Evolutionary conservation across 2,329 filamentous ascomycete genomes (phyloP).

Genomic region (Metarhizium robertsii): DNA sequence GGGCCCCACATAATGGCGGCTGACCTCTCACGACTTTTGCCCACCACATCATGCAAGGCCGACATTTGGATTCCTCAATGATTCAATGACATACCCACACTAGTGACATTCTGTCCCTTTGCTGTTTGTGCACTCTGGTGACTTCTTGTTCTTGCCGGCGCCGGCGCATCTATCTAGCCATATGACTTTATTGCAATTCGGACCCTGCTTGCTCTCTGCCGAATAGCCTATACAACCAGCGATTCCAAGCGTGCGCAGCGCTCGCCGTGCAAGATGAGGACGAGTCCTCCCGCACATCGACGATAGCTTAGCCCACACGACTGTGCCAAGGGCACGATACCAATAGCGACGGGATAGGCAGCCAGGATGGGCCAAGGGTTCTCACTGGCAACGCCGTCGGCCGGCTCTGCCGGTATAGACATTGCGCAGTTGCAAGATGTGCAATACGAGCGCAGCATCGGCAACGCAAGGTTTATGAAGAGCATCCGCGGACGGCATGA

Average conservation of each 20-base stretch:
- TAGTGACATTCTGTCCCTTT: no score
- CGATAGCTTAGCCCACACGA: neutral
- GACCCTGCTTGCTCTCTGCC: neutral
- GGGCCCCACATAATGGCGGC: no score
- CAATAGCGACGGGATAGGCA: neutral
- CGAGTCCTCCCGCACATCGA: neutral
- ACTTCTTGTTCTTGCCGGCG: no score
- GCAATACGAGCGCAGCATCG: conserved; percentile 85
- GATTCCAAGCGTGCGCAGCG: neutral
- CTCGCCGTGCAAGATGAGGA: conserved; percentile 1
- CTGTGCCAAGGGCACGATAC: neutral
- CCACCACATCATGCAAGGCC: no score
- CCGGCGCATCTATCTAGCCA: no score
- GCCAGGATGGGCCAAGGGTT: conserved; percentile 86
- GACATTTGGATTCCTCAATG: no score
- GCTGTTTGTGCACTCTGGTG: neutral
- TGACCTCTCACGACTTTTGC: no score
- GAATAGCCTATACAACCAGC: neutral
- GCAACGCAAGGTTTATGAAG: conserved; percentile 92
- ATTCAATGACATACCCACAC: no score
- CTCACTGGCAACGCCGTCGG: conserved; percentile 83
- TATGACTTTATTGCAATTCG: neutral
- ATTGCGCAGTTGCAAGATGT: conserved; percentile 85
- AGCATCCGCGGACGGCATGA: conserved; percentile 84
- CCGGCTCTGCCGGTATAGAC: conserved; percentile 88